Base-by-base conservation (phyloP, 306 rosid genomes). In the Echinosophora koreensis region DNA sequence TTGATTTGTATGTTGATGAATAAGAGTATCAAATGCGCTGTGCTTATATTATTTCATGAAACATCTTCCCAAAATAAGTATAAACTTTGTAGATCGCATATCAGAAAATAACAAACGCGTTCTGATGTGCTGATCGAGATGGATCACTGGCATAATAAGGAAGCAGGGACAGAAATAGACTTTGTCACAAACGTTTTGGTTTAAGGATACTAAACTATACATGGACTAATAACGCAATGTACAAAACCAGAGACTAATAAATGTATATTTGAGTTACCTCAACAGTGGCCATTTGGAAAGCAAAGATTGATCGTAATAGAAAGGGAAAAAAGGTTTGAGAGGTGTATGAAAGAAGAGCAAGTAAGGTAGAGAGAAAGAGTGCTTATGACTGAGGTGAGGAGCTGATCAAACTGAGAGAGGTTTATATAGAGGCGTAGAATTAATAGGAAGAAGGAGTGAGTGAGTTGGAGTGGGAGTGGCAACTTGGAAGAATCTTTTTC, bases 281-380 rank as follows among this genome's bases (percentile, higher is more conserved):
- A 84, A 70, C 87, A 41, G 71, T 73, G 91, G 98, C 94, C 98
- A 93, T 93, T 80, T 79, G 83, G 85, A 62, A 16, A 44, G 77
- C 32, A 73, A 79, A 73, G 56, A 57, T 12, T 62, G 62, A 80
- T 50, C 13, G 39, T 15, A 69, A 56, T 3, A 80, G 79, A 51
- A 62, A 10, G 22, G 67, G 27, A 54, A 6, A 27, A 30, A 69
- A 14, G 55, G 28, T 54, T 17, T 50, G 38, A 8, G 69, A 44
- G 16, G n/a, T 0, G n/a, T 51, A 22, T 13, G 35, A 65, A n/a
- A n/a, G n/a, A 75, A 5, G 11, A 62, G 35, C 27, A 50, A 58
- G 22, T 27, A 70, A 32, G 39, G 34, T 2, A 15, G 60, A 67
- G 71, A 55, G 80, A 55, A 72, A 65, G 65, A 61, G 14, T 38